Evolutionary conservation across 2,329 filamentous ascomycete species (phyloP), one percentile per base, ranked within the genome.

Genomic region (Acarospora socialis): DNA sequence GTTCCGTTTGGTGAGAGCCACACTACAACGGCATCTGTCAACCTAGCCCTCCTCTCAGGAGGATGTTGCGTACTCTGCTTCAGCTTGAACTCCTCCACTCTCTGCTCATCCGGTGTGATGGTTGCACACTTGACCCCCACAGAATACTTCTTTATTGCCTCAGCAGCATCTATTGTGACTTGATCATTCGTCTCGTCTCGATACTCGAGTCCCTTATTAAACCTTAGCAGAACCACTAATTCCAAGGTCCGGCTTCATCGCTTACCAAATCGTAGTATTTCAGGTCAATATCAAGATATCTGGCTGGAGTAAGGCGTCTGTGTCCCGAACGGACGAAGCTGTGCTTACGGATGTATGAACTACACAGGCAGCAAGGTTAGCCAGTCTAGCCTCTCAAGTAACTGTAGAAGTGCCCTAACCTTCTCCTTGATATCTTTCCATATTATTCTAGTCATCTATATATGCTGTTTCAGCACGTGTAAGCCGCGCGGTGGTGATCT

Each of bases 351-450:
- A 63, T 78, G 70, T 62, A 94, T 94, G 67, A 94, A 87, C 71
- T 68, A 46, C 32, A 37, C 39, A 22, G 35, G n/a, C n/a, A 13
- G 32, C 32, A 33, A 19, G 7, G 21, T 37, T 31, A 37, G 34
- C 36, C n/a, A 30, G 34, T 33, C 20, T 30, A 7, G 37, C 13
- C 20, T 22, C 31, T 24, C 15, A 33, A 17, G 19, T 12, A 18
- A 38, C 32, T 27, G 38, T 31, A 29, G 35, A 37, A 38, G 40
- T 28, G 33, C 33, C 35, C 54, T 43, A 54, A 70, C 66, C 54
- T 92, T 93, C 65, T 95, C 81, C 73, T 94, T 94, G 73, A 98
- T 98, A 60, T 81, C 77, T 67, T 94, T 69, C 90, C 90, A 98
- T 68, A 98, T 98, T 58, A 98, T 86, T 51, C 90, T 73, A 49